These are phyloP conservation scores for Ailanthus altissimus DNA, from an alignment of 345 rosid genomes.

Conservation along the genomic window DNA sequence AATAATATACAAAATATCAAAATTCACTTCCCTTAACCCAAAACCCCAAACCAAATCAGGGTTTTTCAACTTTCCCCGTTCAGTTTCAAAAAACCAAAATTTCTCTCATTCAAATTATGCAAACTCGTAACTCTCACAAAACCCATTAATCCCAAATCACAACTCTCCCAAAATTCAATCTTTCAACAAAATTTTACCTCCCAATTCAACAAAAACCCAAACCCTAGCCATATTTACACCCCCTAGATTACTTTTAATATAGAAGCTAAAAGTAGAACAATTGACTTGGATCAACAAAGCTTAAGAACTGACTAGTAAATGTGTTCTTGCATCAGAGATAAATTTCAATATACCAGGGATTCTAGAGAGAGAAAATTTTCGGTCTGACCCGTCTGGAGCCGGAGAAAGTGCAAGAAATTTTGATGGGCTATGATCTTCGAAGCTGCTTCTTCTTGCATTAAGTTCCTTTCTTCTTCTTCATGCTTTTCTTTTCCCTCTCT, in stretches of 20 bases:
- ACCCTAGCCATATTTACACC: background rate
- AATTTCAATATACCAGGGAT: conserved; percentile 17
- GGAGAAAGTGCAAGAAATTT: conserved; percentile 20
- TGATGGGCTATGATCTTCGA: conserved; percentile 2
- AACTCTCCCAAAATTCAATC: conserved; percentile 5
- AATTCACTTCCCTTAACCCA: background rate
- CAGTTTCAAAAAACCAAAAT: background rate
- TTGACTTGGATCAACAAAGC: conserved; percentile 22
- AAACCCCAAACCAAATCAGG: conserved; percentile 7
- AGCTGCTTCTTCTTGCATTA: conserved; percentile 14
- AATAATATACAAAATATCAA: background rate
- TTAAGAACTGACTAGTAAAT: conserved; percentile 5
- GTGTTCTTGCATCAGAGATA: conserved; percentile 2
- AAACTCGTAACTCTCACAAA: conserved; percentile 2
- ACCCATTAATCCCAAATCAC: background rate
- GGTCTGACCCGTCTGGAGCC: conserved; percentile 38
- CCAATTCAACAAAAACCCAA: conserved; percentile 8
- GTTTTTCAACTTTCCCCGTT: conserved; percentile 8
- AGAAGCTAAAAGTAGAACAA: conserved; percentile 10
- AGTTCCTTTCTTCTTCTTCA: background rate
- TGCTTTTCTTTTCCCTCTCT: conserved; percentile 10
- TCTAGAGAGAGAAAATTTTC: conserved; percentile 20
- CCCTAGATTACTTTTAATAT: background rate
- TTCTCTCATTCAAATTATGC: background rate
- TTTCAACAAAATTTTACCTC: conserved; percentile 4